Percentiles rank a stretch among this genome's conserved stretches.
phyloP scores from a whole-genome alignment of 495 filamentous ascomycete species.

The Podospora anserina region DNA sequence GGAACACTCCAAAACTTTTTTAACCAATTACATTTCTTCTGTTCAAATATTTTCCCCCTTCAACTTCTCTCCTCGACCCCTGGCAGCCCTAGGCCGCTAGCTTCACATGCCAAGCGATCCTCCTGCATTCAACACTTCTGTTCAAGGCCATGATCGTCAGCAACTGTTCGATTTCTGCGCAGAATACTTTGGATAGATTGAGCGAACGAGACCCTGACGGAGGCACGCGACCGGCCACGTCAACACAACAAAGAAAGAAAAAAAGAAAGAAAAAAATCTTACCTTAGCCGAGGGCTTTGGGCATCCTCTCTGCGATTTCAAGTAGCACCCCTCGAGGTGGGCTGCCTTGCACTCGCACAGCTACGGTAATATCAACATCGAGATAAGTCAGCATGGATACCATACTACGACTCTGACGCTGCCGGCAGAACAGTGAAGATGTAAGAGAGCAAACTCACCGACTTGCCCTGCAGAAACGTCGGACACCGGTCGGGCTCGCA shows the following conservation, averaged over 20 bases:
- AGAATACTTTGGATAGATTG: not conserved
- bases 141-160: not conserved
- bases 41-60: not conserved
- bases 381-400: not conserved
- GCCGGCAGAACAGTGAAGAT: not conserved
- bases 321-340: conserved; percentile 17
- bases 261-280: not conserved
- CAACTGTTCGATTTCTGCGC: not conserved
- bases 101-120: not conserved
- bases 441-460: conserved; percentile 11
- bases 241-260: not conserved
- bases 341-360: conserved; percentile 22
- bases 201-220: not conserved
- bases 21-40: not conserved
- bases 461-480: conserved; percentile 16
- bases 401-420: not conserved
- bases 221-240: not conserved
- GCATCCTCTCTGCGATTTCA: conserved; percentile 20
- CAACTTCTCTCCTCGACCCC: not conserved
- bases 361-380: conserved; percentile 4
- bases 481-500: conserved; percentile 17
- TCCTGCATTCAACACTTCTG: not conserved
- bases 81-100: not conserved
- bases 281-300: conserved; percentile 19
- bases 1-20: not conserved